Evolutionary conservation across 768 basidiomycete species (phyloP), one percentile per base, ranked within the genome.

Genomic region (Suillus fuscotomentosus): DNA sequence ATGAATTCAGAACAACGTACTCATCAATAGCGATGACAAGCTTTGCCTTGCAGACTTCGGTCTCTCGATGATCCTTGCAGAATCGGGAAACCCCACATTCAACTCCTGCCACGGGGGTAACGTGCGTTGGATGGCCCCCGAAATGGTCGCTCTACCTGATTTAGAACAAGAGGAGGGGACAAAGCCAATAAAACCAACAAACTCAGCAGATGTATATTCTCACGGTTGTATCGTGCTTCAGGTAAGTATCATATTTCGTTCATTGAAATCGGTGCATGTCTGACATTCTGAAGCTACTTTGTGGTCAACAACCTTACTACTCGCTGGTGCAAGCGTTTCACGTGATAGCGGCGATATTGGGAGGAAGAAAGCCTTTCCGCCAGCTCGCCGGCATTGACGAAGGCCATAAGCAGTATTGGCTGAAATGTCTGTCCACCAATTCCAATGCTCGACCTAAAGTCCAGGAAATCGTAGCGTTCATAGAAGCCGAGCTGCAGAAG

Each of bases 111-210:
- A 51, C 8, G 76, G 74, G 24, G 73, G 73, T 11, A 80, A 78
- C 14, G 71, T 73, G 45, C 71, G 79, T 17, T 82, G 80, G 69
- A 80, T 81, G 76, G 77, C 79, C 3, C 69, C 71, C 2, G 80
- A 81, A 61, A 69, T 81, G 45, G 51, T 76, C 31, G 65, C 31
- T 31, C 31, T 31, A 31, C 31, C 31, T 1, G 31, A 31, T 31
- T 31, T 1, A 31, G 31, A 31, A 31, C 27, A 31, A 31, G 27
- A 54, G 27, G 65, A 61, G 15, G 50, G 8, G 5, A 41, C 9
- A 17, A 57, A 41, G 36, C 56, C 70, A 9, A 78, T 78, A 11
- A 48, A n/a, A 51, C 65, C 64, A n/a, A 31, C 31, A 6, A 31
- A 31, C 0, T 6, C 31, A 3, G 69, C 73, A 3, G 80, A 80